phyloP scores from a whole-genome alignment of 1,284 basidiomycete genomes.

The Sporisorium graminicola region DNA sequence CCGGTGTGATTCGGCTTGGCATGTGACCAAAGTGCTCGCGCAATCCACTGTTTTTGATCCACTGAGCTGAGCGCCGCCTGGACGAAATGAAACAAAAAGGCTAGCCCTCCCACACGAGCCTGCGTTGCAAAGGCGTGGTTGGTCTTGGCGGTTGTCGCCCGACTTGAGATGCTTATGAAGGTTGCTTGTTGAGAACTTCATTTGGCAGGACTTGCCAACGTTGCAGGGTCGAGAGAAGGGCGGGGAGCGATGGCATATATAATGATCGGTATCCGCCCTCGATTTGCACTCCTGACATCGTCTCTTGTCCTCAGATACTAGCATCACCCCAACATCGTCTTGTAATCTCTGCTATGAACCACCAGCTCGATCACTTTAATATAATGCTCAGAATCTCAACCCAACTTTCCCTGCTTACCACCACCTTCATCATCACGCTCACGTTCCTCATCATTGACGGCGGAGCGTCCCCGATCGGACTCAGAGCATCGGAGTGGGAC shows the following conservation, averaged over 20 bases:
- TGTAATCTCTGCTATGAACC: background rate
- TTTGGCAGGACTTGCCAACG: background rate
- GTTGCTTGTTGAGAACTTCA: background rate
- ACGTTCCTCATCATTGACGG: background rate
- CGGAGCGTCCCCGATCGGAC: constrained; percentile 13
- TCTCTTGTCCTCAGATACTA: background rate
- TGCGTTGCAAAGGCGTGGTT: background rate
- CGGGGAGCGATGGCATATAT: background rate
- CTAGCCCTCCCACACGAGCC: background rate
- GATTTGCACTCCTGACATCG: background rate
- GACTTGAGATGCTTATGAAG: constrained; percentile 2
- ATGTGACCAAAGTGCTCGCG: constrained; percentile 18
- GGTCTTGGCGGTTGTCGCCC: background rate
- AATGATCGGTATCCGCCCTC: background rate
- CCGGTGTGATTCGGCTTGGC: constrained; percentile 45
- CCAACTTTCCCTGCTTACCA: background rate
- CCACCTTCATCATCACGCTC: background rate
- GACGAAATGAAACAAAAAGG: constrained; percentile 21
- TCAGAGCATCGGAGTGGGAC: background rate
- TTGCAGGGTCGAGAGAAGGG: background rate
- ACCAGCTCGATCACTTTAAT: background rate
- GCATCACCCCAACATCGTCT: background rate
- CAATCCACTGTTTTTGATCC: background rate
- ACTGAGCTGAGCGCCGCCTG: background rate
- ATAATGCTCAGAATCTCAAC: background rate